Conservation (phyloP, 2,329 filamentous ascomycete species). For the Monilinia laxa region DNA sequence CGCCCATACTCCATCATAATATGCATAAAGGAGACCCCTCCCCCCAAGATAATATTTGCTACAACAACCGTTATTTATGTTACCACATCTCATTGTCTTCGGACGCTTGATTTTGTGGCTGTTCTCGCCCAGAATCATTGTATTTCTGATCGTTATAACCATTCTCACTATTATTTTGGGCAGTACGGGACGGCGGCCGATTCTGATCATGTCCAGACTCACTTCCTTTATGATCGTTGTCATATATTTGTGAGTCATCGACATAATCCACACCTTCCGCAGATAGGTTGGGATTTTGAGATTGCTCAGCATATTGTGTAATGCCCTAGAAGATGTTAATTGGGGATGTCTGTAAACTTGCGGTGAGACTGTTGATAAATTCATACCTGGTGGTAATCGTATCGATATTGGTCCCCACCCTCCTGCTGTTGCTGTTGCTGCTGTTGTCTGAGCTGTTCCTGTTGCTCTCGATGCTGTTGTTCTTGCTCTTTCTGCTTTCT, state of each 20-base stretch:
- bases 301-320: constrained; percentile 40
- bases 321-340: constrained; percentile 38
- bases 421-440: constrained; percentile 40
- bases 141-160: constrained; percentile 39
- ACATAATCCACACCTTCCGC: constrained; percentile 45
- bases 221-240: constrained; percentile 48
- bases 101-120: constrained; percentile 30
- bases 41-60: constrained; percentile 7
- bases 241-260: constrained; percentile 53
- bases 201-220: constrained; percentile 33
- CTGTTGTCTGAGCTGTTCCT: constrained; percentile 38
- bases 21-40: constrained; percentile 35
- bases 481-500: constrained; percentile 46
- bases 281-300: constrained; percentile 35
- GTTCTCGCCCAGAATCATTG: constrained; percentile 33
- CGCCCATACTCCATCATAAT: constrained; percentile 40
- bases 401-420: constrained; percentile 39
- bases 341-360: not conserved
- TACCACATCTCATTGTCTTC: constrained; percentile 41
- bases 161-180: constrained; percentile 38
- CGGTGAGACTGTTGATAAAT: not conserved
- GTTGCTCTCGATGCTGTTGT: constrained; percentile 38
- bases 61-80: constrained; percentile 21
- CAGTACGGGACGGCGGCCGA: constrained; percentile 40
- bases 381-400: constrained; percentile 43